These are phyloP conservation scores for Amphichorda felina DNA, from an alignment of 2,329 filamentous ascomycete genomes.

Conservation along the genomic window DNA sequence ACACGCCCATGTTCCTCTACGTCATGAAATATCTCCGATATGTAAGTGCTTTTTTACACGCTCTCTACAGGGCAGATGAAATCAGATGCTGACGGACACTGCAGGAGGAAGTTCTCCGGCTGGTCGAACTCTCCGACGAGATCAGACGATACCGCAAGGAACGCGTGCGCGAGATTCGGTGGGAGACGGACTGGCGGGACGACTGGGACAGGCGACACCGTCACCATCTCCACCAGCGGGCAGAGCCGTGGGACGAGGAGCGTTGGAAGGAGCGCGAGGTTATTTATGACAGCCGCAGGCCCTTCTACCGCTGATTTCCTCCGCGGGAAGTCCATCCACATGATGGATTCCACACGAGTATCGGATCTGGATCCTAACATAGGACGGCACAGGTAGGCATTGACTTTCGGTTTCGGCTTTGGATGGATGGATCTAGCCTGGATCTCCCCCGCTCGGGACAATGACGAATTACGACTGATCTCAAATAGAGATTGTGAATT, in stretches of 20 bases:
- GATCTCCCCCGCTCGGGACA: too few relatives aligned
- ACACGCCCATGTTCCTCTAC: conserved; percentile 83
- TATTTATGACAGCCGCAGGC: conserved; percentile 38
- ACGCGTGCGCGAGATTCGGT: conserved; percentile 40
- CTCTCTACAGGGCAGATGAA: background rate
- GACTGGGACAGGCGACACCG: conserved; percentile 32
- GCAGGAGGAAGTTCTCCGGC: conserved; percentile 75
- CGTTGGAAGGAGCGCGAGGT: conserved; percentile 57
- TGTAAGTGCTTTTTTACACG: conserved; percentile 50
- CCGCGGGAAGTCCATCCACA: background rate
- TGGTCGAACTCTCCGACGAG: conserved; percentile 72
- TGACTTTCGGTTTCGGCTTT: background rate
- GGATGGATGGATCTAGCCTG: too few relatives aligned
- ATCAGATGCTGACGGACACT: conserved; percentile 1
- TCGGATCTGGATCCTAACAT: background rate
- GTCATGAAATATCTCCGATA: conserved; percentile 82
- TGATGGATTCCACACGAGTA: background rate
- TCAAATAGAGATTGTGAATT: background rate
- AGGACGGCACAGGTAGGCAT: background rate
- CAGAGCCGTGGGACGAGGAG: conserved; percentile 43
- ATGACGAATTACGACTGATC: background rate
- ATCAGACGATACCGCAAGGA: conserved; percentile 55
- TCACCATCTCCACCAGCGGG: conserved; percentile 18
- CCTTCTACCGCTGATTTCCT: background rate
- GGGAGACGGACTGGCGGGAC: conserved; percentile 45